Percentiles rank a stretch among this genome's conserved stretches.
These are phyloP conservation scores for Aurifilum marmelostoma DNA, from an alignment of 2,329 filamentous ascomycete species.

Conservation along the genomic window DNA sequence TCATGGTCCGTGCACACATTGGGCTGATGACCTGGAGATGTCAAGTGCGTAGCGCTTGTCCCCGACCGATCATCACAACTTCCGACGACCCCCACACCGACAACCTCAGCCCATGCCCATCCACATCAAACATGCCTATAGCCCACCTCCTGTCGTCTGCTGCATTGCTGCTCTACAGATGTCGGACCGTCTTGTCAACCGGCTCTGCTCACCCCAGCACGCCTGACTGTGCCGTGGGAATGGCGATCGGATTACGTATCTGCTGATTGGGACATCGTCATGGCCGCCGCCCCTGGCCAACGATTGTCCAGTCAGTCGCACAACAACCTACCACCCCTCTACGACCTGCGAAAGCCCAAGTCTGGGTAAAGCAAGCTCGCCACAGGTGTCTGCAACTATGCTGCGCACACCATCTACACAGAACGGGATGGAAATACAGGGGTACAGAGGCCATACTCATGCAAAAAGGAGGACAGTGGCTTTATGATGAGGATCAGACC, in stretches of 20 bases:
- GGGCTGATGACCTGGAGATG: neutral
- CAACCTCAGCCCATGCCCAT: conserved; percentile 3
- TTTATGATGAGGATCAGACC: neutral
- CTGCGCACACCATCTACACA: neutral
- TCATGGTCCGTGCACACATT: neutral
- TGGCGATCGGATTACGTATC: neutral
- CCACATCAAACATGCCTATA: neutral
- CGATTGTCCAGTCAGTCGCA: neutral
- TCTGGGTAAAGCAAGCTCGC: neutral
- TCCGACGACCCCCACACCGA: neutral
- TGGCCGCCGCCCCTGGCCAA: neutral
- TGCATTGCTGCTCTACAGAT: neutral
- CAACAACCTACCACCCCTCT: neutral
- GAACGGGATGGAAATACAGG: neutral
- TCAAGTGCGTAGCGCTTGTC: neutral
- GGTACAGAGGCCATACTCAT: neutral
- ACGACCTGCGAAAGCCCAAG: neutral
- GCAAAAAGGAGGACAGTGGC: conserved; percentile 3
- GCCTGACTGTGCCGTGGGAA: neutral
- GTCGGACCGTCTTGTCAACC: neutral
- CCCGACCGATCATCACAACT: neutral
- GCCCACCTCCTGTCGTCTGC: neutral
- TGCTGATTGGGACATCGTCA: neutral
- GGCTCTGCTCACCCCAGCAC: neutral
- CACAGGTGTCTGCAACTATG: neutral